phyloP scores from a whole-genome alignment of 2,329 filamentous ascomycete genomes.

The Fusarium zealandicum region DNA sequence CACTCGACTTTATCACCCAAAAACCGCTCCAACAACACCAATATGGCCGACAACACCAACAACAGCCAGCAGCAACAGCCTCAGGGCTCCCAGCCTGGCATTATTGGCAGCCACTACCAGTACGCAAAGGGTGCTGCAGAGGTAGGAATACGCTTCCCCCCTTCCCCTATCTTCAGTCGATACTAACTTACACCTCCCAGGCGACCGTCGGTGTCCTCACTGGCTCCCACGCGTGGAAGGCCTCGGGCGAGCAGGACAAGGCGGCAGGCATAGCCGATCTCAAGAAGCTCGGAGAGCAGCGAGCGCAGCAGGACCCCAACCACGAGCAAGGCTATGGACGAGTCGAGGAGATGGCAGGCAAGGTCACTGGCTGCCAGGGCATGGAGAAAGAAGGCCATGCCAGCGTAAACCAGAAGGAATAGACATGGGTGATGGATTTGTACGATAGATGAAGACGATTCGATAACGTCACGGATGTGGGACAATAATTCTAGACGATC shows the following conservation, averaged over 20 bases:
- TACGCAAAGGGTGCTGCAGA: conserved; percentile 74
- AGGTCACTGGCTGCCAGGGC: conserved; percentile 70
- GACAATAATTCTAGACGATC: conserved; percentile 2
- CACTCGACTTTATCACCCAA: background rate
- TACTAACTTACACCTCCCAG: conserved; percentile 46
- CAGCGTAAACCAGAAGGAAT: conserved; percentile 51
- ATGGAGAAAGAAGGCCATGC: conserved; percentile 70
- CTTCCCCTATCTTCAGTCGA: background rate
- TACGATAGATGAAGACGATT: background rate
- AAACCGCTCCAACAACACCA: conserved; percentile 18
- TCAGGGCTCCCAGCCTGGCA: conserved; percentile 58
- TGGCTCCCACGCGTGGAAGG: conserved; percentile 68
- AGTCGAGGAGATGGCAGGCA: conserved; percentile 70
- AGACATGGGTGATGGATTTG: background rate
- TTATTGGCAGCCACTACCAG: conserved; percentile 69
- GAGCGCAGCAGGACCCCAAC: conserved; percentile 59
- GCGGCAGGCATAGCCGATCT: conserved; percentile 66
- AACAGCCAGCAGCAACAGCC: conserved; percentile 36
- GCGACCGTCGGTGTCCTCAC: conserved; percentile 67
- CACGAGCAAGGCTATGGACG: conserved; percentile 65
- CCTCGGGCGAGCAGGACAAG: conserved; percentile 70
- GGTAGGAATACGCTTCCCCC: conserved; percentile 50
- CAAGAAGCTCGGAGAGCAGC: conserved; percentile 64
- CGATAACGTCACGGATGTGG: background rate
- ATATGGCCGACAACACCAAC: conserved; percentile 43